Conservation (phyloP, 2,329 filamentous ascomycete genomes). For the Monosporascus sp. region DNA sequence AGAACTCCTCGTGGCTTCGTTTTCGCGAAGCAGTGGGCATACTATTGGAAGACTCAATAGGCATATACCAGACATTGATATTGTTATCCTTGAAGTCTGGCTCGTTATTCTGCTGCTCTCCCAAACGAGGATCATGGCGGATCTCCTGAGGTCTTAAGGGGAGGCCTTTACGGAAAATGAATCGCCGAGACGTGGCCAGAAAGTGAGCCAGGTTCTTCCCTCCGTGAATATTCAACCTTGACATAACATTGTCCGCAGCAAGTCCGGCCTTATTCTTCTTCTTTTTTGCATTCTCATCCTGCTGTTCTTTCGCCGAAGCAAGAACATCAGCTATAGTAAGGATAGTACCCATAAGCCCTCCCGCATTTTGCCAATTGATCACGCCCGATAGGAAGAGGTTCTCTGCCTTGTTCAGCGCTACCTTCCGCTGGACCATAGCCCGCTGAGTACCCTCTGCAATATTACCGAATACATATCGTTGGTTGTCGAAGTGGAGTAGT, state of each 20-base stretch:
- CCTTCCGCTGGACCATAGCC: conserved; percentile 61
- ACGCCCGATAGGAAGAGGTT: conserved; percentile 80
- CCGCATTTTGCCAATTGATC: conserved; percentile 68
- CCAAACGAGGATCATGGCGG: conserved; percentile 35
- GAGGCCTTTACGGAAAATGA: conserved; percentile 80
- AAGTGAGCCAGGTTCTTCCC: conserved; percentile 74
- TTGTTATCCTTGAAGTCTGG: conserved; percentile 73
- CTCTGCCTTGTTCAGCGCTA: conserved; percentile 58
- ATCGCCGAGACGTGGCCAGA: conserved; percentile 75
- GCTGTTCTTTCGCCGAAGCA: conserved; percentile 36
- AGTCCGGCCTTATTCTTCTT: conserved; percentile 29
- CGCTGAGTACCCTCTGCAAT: conserved; percentile 81
- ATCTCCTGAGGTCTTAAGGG: conserved; percentile 69
- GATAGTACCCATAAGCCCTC: conserved; percentile 79
- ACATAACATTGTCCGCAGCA: conserved; percentile 9
- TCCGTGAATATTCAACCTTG: conserved; percentile 64
- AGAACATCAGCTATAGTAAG: conserved; percentile 73
- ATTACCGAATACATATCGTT: conserved; percentile 81
- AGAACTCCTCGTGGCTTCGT: conserved; percentile 41
- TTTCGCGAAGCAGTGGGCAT: conserved; percentile 23
- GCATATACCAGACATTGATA: conserved; percentile 80
- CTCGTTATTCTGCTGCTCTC: conserved; percentile 37
- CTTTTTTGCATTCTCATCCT: conserved; percentile 32
- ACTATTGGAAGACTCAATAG: conserved; percentile 36
- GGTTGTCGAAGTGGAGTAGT: conserved; percentile 72